Evolutionary conservation across 2,329 filamentous ascomycete genomes (phyloP), one percentile per base, ranked within the genome.

Genomic region (Penicillium polonicum): DNA sequence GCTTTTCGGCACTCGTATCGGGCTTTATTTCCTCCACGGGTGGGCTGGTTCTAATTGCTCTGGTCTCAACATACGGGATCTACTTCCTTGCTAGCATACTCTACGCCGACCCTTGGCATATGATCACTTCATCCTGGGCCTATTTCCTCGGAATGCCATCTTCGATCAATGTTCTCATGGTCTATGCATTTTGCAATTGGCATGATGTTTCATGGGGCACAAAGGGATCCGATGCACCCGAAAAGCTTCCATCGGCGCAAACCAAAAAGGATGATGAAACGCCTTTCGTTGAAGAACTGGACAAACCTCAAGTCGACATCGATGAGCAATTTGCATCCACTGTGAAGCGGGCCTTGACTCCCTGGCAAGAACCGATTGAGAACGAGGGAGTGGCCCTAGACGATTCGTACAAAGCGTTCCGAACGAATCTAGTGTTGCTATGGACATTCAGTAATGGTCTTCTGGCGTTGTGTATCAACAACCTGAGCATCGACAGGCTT

Each of bases 131-230:
- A 2, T 97, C 95, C 83, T 89, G 89, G 33, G 86, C 90, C 72
- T 97, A 97, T 75, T 81, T 97, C 65, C 79, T 96, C 55, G 86
- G 96, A 72, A 93, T 92, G 85, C 94, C 92, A 13, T 94, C 91
- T 13, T 96, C 96, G 79, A 91, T 96, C 85, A 97, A 97, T 82
- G 93, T 97, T 68, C 87, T 97, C 72, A 97, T 95, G 85, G 91
- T 97, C 52, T 97, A 97, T 78, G 91, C 93, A 59, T 97, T 96
- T 84, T 94, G 91, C 86, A 97, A 97, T 80, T 97, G 92, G 93
- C 93, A 97, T 79, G 93, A 97, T 80, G 93, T 97, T 51, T 96
- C 92, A 13, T 97, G 93, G 92, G 93, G 93, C 83, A 97, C 93
- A 78, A 97, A 97, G 83, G 93, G 93, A 70, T 89, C 92, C 6